These are phyloP conservation scores for Quercus phellos DNA, from an alignment of 331 rosid species.

Conservation along the genomic window DNA sequence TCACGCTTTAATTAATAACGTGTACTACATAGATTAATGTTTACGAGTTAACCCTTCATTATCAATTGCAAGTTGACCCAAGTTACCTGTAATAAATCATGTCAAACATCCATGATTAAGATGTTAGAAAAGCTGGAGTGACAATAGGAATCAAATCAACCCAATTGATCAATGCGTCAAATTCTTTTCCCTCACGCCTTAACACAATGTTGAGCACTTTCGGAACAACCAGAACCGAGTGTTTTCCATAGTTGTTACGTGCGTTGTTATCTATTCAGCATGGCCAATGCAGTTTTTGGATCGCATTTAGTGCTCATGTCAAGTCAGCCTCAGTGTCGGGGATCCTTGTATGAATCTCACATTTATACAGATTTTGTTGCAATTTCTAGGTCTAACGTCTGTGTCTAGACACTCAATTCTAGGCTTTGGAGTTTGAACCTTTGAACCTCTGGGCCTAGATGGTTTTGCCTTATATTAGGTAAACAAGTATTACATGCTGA, in stretches of 20 bases:
- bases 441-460: no score
- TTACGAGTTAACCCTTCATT: background rate
- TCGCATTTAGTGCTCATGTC: conserved; percentile 28
- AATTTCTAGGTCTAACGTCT: background rate
- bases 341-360: background rate
- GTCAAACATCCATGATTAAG: conserved; percentile 40
- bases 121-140: conserved; percentile 30
- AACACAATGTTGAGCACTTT: conserved; percentile 41
- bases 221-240: conserved; percentile 31
- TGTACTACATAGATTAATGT: background rate
- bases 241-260: conserved; percentile 23
- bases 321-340: conserved; percentile 36
- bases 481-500: background rate
- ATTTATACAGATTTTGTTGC: background rate
- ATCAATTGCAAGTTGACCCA: conserved; percentile 13
- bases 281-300: conserved; percentile 15
- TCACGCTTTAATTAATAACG: background rate
- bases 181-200: conserved; percentile 45
- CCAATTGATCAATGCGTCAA: conserved; percentile 20
- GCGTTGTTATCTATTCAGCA: conserved; percentile 8
- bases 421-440: background rate
- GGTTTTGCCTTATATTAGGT: no score
- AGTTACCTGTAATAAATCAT: conserved; percentile 16
- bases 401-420: background rate
- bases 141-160: conserved; percentile 31